Evolutionary conservation across 129 eudicot genomes (phyloP).

Genomic region (Flaveria sonorensis): DNA sequence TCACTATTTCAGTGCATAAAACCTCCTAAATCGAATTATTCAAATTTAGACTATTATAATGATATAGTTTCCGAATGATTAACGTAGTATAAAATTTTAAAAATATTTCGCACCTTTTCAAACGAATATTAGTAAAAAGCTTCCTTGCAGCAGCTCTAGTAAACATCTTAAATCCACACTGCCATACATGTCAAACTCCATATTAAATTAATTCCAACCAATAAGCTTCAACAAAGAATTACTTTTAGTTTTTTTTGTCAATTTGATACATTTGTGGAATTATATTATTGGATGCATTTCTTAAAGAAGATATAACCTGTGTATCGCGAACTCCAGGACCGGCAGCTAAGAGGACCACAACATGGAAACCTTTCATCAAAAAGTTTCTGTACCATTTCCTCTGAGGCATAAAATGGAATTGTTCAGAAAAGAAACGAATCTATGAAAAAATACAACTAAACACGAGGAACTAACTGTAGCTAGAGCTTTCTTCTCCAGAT

Average conservation of each 20-base stretch:
- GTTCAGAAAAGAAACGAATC: conserved; percentile 16
- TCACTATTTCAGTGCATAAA: not conserved
- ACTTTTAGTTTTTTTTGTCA: not conserved
- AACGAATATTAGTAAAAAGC: conserved; percentile 87
- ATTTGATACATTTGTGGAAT: not conserved
- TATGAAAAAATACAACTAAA: not conserved
- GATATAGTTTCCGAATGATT: not conserved
- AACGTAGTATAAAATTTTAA: too few relatives aligned
- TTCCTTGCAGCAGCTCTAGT: conserved; percentile 98
- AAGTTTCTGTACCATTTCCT: conserved; percentile 98
- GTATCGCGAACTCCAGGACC: conserved; percentile 97
- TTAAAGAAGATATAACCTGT: conserved; percentile 50
- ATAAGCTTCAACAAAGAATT: not conserved
- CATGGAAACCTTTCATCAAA: conserved; percentile 96
- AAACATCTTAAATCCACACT: conserved; percentile 99
- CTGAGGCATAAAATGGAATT: conserved; percentile 47
- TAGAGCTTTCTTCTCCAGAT: conserved; percentile 94
- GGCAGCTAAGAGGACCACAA: conserved; percentile 95
- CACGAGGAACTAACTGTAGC: conserved; percentile 60
- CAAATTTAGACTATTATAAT: not conserved
- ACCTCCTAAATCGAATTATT: not conserved
- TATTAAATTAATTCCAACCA: conserved; percentile 1
- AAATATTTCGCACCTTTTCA: conserved; percentile 59
- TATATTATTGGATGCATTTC: not conserved
- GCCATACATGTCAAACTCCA: conserved; percentile 27